Percentiles rank a stretch among this genome's conserved stretches.
phyloP scores from a whole-genome alignment of 805 yeast species.

The Brettanomyces nanus region DNA sequence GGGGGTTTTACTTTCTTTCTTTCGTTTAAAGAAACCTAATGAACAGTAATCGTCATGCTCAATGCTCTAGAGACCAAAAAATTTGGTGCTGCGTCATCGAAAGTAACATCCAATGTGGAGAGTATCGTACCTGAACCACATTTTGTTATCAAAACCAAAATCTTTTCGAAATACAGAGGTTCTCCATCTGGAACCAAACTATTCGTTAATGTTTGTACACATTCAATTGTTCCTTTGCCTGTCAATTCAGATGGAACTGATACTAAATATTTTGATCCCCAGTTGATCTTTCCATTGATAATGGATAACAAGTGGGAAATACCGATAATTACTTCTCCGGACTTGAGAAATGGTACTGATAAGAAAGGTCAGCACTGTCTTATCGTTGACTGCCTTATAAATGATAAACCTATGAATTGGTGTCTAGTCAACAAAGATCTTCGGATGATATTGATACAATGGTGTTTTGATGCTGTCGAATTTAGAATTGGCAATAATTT shows the following conservation, averaged over 20 bases:
- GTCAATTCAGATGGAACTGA: slow-evolving; percentile 1
- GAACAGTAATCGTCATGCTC: not conserved
- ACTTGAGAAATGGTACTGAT: slow-evolving; percentile 45
- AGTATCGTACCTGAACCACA: slow-evolving; percentile 48
- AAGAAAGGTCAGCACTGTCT: slow-evolving; percentile 59
- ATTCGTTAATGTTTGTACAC: slow-evolving; percentile 72
- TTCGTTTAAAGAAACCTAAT: no score
- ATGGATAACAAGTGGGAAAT: slow-evolving; percentile 76
- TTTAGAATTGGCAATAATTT: slow-evolving; percentile 20
- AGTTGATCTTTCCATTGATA: slow-evolving; percentile 50
- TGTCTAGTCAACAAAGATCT: slow-evolving; percentile 50
- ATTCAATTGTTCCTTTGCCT: slow-evolving; percentile 47
- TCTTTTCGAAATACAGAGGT: slow-evolving; percentile 28
- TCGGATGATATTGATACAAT: slow-evolving; percentile 61
- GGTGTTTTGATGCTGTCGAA: slow-evolving; percentile 80
- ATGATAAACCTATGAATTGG: slow-evolving; percentile 56
- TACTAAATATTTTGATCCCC: slow-evolving; percentile 39
- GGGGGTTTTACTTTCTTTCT: no score
- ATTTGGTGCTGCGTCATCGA: not conserved
- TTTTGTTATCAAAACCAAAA: slow-evolving; percentile 63
- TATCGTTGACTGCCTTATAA: slow-evolving; percentile 76
- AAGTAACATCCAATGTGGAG: not conserved
- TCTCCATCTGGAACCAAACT: slow-evolving; percentile 44
- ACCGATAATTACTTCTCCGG: slow-evolving; percentile 65
- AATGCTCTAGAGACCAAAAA: slow-evolving; percentile 1